A percentile compares a stretch with the other conserved stretches of the same genome.
Conservation (phyloP, 2,329 filamentous ascomycete genomes). For the Diaporthe sp. region DNA sequence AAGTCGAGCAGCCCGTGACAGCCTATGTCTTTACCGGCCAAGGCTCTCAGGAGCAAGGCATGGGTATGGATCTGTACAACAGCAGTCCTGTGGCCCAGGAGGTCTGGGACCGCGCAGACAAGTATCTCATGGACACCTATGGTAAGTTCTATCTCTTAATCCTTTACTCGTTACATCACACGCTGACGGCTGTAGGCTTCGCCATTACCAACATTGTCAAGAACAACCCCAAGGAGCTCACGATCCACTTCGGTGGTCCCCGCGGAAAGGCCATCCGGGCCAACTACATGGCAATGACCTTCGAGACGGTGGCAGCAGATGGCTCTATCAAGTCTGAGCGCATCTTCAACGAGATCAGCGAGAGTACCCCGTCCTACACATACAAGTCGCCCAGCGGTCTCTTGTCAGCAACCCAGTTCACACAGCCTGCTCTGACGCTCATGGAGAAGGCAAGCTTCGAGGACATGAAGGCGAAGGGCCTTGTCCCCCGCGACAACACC, state of each 20-base stretch:
- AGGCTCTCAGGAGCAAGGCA: slow-evolving; percentile 97
- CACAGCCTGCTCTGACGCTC: slow-evolving; percentile 93
- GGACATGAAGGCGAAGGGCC: slow-evolving; percentile 97
- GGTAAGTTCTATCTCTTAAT: slow-evolving; percentile 63
- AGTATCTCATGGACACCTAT: slow-evolving; percentile 98
- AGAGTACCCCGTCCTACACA: slow-evolving; percentile 94
- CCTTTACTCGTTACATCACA: background rate
- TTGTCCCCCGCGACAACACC: slow-evolving; percentile 95
- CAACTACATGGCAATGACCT: slow-evolving; percentile 99
- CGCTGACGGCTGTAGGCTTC: slow-evolving; percentile 68
- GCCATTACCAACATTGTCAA: slow-evolving; percentile 99
- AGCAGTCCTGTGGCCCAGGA: slow-evolving; percentile 95
- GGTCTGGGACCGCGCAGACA: slow-evolving; percentile 97
- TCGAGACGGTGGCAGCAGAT: slow-evolving; percentile 95
- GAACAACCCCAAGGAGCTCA: slow-evolving; percentile 99
- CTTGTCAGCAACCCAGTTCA: slow-evolving; percentile 97
- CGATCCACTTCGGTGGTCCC: slow-evolving; percentile 96
- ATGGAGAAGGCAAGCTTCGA: slow-evolving; percentile 99
- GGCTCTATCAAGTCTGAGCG: slow-evolving; percentile 97
- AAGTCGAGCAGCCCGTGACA: slow-evolving; percentile 96
- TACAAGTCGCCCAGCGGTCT: slow-evolving; percentile 95
- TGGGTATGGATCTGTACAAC: slow-evolving; percentile 99
- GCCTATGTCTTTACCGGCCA: slow-evolving; percentile 99
- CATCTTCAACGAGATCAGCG: slow-evolving; percentile 98
- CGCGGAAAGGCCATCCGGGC: slow-evolving; percentile 96